Evolutionary conservation across 1,284 basidiomycete genomes (phyloP).

Genomic region (Microstroma glucosiphilum): DNA sequence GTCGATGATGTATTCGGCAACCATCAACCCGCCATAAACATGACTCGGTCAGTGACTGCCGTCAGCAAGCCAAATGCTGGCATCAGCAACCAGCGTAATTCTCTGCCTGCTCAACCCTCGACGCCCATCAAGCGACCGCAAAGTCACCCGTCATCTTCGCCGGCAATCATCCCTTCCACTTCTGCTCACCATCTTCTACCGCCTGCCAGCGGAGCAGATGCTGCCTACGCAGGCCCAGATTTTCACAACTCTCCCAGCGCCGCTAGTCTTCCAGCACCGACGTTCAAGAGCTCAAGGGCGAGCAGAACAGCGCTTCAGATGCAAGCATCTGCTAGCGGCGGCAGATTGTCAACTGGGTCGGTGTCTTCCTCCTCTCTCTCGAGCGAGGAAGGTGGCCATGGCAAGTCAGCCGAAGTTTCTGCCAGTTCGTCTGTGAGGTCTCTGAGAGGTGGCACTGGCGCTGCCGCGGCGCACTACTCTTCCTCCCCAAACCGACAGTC

Average conservation of each 20-base stretch:
- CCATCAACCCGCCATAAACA: neutral
- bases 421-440: neutral
- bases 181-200: slow-evolving; percentile 17
- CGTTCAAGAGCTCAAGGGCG: slow-evolving; percentile 23
- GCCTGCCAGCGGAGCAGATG: slow-evolving; percentile 21
- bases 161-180: neutral
- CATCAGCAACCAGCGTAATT: too few species aligned
- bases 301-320: neutral
- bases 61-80: neutral
- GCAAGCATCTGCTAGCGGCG: neutral
- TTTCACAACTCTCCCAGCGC: slow-evolving; percentile 46
- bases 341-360: neutral
- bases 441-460: neutral
- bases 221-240: slow-evolving; percentile 41
- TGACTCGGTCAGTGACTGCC: neutral
- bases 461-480: neutral
- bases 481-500: neutral
- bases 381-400: neutral
- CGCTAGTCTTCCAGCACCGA: slow-evolving; percentile 38
- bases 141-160: neutral
- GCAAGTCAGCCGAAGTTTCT: neutral
- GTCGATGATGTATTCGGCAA: neutral
- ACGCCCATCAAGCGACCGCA: neutral
- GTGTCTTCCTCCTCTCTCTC: neutral
- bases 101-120: neutral